Base-by-base conservation (phyloP, 2,329 filamentous ascomycete genomes). In the Ustilaginoidea virens region DNA sequence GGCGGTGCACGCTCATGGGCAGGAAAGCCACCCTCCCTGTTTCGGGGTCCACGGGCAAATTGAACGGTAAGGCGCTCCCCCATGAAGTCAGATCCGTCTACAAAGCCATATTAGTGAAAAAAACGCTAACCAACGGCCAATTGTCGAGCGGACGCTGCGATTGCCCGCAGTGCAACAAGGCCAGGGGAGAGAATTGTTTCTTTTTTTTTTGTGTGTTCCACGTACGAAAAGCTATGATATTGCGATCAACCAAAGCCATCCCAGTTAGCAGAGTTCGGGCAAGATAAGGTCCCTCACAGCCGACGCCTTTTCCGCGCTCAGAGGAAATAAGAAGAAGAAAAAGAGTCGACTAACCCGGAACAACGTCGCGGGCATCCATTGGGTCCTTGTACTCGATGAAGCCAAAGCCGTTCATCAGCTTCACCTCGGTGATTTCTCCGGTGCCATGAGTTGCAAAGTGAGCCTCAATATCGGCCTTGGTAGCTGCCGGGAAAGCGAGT, bases 351-450 rank as follows among this genome's bases (percentile, higher is more conserved):
- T 63, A 72, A 94, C 90, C 87, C 58, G 90, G 90, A 49, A 98
- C 90, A 40, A 98, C 86, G 61, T 98, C 90, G 52, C 87, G 80
- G 43, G 90, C 90, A 62, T 98, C 90, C 80, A 94, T 82, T 34
- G 85, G 75, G 62, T 96, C 90, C 59, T 94, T 92, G 60, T 96
- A 98, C 59, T 98, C 90, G 53, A 98, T 93, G 66, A 98, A 98
- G 54, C 90, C 90, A 53, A 98, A 98, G 49, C 90, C 90, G 54
- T 93, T 96, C 90, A 98, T 98, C 39, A 98, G 74, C 67, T 98
- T 98, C 63, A 98, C 87, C 64, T 98, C 90, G 43, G 80, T 90
- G 53, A 98, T 96, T 56, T 93, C 85, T 56, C 90, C 90, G 45
- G 85, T 87, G 52, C 87, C 90, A 74, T 94, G 85, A 49, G 76